These are phyloP conservation scores for Adansonia grandidieri DNA, from an alignment of 441 rosid genomes.

Conservation along the genomic window DNA sequence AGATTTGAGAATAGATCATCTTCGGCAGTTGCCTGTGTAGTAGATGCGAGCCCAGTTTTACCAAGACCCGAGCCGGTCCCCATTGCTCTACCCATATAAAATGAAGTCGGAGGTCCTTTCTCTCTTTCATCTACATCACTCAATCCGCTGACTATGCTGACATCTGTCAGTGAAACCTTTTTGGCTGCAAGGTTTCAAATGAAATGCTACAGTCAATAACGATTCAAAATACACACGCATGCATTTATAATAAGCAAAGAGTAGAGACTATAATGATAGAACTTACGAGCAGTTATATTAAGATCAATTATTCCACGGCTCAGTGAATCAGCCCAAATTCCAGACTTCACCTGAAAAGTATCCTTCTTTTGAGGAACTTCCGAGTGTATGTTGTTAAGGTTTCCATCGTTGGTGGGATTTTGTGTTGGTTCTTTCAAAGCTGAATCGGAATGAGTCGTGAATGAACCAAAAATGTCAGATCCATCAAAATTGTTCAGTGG, in stretches of 20 bases:
- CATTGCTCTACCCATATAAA: conserved; percentile 89
- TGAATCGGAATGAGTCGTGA: conserved; percentile 60
- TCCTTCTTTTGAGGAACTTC: conserved; percentile 61
- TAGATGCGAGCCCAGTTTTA: conserved; percentile 50
- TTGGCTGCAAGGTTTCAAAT: conserved; percentile 68
- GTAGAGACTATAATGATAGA: background rate
- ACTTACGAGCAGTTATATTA: conserved; percentile 94
- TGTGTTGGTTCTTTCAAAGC: conserved; percentile 48
- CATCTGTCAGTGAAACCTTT: conserved; percentile 83
- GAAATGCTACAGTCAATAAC: background rate
- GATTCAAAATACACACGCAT: background rate
- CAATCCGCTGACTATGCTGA: conserved; percentile 72
- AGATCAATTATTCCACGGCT: conserved; percentile 98
- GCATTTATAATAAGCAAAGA: background rate
- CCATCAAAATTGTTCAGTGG: conserved; percentile 79
- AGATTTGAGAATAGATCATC: conserved; percentile 79
- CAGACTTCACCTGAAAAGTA: conserved; percentile 81
- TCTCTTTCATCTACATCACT: conserved; percentile 63
- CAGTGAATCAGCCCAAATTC: conserved; percentile 94
- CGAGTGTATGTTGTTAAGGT: conserved; percentile 43
- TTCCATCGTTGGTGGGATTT: conserved; percentile 41
- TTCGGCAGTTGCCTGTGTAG: conserved; percentile 46
- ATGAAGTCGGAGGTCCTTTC: conserved; percentile 61
- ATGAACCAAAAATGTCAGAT: conserved; percentile 84
- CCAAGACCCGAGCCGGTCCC: conserved; percentile 83